Base-by-base conservation (phyloP, 1,139 yeast species). In the Zygosaccharomyces sapae region DNA sequence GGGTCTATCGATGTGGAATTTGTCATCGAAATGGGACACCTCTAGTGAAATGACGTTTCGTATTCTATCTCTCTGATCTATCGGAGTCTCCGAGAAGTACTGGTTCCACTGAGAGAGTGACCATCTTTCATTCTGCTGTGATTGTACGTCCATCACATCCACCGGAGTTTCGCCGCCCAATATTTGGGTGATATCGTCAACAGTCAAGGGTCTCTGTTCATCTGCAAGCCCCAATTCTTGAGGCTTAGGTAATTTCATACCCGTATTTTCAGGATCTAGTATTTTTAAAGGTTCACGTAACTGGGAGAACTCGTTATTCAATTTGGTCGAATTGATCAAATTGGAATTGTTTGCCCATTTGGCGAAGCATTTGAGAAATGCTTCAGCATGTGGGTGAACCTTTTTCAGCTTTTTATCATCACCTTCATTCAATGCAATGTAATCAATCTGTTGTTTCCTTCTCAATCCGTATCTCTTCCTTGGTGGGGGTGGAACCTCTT, bases 61-160 rank as follows among this genome's bases (percentile, higher is more conserved):
- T 18, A 86, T 80, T 34, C 89, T 68, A 55, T 83, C 90, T 39
- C 94, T 70, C 0, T 55, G 55, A 2, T 68, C 65, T 0, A 67
- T 67, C 5, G 35, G 38, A 8, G 62, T 61, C 2, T 71, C 63
- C 38, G 77, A 73, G 65, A 80, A 87, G 65, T 88, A 88, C 35
- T 84, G 83, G 46, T 81, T 70, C 96, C 96, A 89, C 52, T 72
- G 73, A 0, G 75, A 75, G 72, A 88, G 68, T 29, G 77, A 74
- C 96, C 96, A 89, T 4, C 78, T 76, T 13, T 59, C 59, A 30
- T 70, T 69, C 10, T 83, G 85, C 58, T 89, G 97, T 0, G 95
- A 83, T 16, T 86, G 74, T 4, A 88, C 96, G 61, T 89, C 96
- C 94, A 87, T 86, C 1, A 89, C 96, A 51, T 88, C 95, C 1